Percentiles rank a stretch among this genome's conserved stretches.
phyloP scores from a whole-genome alignment of 2,329 filamentous ascomycete genomes.

The Teratosphaeria pseudoeucalypti region DNA sequence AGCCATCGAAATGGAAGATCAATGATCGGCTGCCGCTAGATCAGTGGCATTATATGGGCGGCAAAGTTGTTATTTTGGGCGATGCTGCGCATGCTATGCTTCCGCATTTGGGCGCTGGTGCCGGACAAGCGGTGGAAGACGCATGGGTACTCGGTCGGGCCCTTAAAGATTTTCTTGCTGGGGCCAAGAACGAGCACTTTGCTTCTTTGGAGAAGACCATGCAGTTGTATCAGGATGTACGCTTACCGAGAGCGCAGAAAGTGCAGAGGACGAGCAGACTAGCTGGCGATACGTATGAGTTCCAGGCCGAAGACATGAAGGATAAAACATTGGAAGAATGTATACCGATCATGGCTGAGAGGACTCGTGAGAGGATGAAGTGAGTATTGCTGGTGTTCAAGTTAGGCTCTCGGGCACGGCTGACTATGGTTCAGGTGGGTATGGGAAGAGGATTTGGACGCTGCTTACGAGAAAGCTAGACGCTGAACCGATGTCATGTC shows the following conservation, averaged over 20 bases:
- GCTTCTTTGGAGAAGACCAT: slow-evolving; percentile 15
- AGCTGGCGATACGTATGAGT: slow-evolving; percentile 27
- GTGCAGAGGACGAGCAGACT: slow-evolving; percentile 23
- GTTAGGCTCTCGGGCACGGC: neutral
- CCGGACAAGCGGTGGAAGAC: slow-evolving; percentile 37
- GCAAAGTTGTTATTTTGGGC: slow-evolving; percentile 41
- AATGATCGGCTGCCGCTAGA: slow-evolving; percentile 19
- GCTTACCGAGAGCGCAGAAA: slow-evolving; percentile 26
- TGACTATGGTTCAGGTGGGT: neutral
- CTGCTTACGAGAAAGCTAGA: slow-evolving; percentile 20
- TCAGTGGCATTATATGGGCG: slow-evolving; percentile 33
- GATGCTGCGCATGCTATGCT: slow-evolving; percentile 55
- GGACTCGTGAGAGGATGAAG: slow-evolving; percentile 25
- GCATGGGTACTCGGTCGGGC: slow-evolving; percentile 35
- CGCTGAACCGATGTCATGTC: neutral
- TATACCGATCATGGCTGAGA: slow-evolving; percentile 23
- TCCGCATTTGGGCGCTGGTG: slow-evolving; percentile 33
- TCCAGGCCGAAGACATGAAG: slow-evolving; percentile 26
- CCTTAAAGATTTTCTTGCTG: slow-evolving; percentile 16
- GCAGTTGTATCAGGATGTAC: slow-evolving; percentile 26
- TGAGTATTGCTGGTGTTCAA: slow-evolving; percentile 22
- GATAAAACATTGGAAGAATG: slow-evolving; percentile 28
- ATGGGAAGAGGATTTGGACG: slow-evolving; percentile 23
- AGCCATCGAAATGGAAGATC: slow-evolving; percentile 16
- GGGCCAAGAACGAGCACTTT: slow-evolving; percentile 4